Conservation (phyloP, 768 basidiomycete genomes). For the Pulveroboletus frians region DNA sequence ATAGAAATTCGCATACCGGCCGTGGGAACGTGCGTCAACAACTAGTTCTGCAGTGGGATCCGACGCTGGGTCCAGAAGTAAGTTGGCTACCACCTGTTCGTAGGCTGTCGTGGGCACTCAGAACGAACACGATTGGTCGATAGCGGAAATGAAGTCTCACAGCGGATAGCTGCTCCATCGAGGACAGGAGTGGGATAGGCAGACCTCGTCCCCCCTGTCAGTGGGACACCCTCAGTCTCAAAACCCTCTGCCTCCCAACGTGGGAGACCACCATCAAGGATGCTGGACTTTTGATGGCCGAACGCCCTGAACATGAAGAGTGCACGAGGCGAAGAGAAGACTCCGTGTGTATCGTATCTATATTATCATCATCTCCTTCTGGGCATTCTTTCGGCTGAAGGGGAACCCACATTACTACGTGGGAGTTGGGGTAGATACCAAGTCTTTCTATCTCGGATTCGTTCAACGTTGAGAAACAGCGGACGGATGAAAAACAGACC, state of each 20-base stretch:
- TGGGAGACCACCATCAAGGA: slow-evolving; percentile 91
- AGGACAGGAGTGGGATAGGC: slow-evolving; percentile 53
- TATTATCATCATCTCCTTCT: slow-evolving; percentile 9
- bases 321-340: slow-evolving; percentile 90
- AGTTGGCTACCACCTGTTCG: slow-evolving; percentile 74
- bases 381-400: not conserved
- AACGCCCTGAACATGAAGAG: slow-evolving; percentile 93
- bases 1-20: slow-evolving; percentile 47
- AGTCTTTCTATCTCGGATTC: slow-evolving; percentile 46
- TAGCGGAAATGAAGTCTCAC: slow-evolving; percentile 32
- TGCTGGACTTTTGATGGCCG: slow-evolving; percentile 79
- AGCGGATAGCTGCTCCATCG: slow-evolving; percentile 44
- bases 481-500: slow-evolving; percentile 44
- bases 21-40: slow-evolving; percentile 82
- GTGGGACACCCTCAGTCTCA: slow-evolving; percentile 39
- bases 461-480: slow-evolving; percentile 6
- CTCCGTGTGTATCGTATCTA: slow-evolving; percentile 85
- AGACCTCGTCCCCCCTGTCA: slow-evolving; percentile 21
- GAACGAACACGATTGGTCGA: slow-evolving; percentile 27
- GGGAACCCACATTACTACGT: slow-evolving; percentile 70
- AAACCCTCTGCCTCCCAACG: slow-evolving; percentile 68
- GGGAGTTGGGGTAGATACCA: slow-evolving; percentile 67
- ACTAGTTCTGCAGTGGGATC: slow-evolving; percentile 58
- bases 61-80: slow-evolving; percentile 40
- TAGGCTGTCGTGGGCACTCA: slow-evolving; percentile 50